Conservation (phyloP, 257 asterid species). For the Solanum rostratum region DNA sequence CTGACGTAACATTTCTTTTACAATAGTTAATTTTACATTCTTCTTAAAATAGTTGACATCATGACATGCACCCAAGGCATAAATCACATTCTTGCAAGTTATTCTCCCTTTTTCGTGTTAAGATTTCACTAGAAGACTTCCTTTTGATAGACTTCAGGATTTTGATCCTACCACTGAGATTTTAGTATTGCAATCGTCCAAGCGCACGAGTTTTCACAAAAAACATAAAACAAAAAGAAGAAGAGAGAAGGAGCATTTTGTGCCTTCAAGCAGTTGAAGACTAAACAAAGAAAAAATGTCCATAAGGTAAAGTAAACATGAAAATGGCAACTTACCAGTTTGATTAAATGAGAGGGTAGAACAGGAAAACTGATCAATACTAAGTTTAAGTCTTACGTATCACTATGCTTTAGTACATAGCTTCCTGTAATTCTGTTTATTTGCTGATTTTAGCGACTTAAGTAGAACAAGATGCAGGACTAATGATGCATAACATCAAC, state of each 20-base stretch:
- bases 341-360: background rate
- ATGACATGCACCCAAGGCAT: background rate
- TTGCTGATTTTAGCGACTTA: background rate
- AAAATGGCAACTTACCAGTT: background rate
- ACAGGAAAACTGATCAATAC: background rate
- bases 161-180: background rate
- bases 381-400: background rate
- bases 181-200: background rate
- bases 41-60: background rate
- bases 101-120: background rate
- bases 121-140: background rate
- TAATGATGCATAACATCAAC: slow-evolving; percentile 21
- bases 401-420: background rate
- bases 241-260: background rate
- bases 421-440: background rate
- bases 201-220: background rate
- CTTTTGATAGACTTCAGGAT: background rate
- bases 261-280: background rate
- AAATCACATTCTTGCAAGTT: background rate
- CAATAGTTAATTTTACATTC: background rate
- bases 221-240: background rate
- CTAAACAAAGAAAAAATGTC: background rate
- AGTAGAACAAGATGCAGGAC: background rate
- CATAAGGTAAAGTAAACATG: background rate
- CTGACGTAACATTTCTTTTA: background rate